phyloP scores from a whole-genome alignment of 2,329 filamentous ascomycete species.

The Penicillium sp. region DNA sequence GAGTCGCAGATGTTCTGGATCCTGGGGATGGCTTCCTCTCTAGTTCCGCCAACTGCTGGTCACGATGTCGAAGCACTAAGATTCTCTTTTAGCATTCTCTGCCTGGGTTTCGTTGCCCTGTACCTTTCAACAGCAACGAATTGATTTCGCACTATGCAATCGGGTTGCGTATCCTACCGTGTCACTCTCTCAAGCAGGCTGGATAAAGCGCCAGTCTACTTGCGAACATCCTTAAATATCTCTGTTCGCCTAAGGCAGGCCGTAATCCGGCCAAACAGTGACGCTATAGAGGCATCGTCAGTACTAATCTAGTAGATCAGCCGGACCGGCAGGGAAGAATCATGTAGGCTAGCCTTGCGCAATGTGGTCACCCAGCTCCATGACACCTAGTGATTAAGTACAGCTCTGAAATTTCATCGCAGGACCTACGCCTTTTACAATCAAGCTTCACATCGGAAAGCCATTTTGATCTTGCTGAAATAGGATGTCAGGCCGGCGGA shows the following conservation, averaged over 20 bases:
- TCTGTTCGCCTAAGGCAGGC: background rate
- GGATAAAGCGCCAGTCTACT: background rate
- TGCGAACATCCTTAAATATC: background rate
- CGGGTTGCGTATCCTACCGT: background rate
- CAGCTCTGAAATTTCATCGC: background rate
- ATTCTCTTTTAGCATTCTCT: background rate
- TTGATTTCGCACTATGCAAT: background rate
- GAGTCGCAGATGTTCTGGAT: background rate
- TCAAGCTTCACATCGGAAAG: background rate
- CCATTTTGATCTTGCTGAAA: background rate
- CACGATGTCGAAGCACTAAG: constrained; percentile 1
- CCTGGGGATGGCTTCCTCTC: background rate
- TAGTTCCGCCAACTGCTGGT: background rate
- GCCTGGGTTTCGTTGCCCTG: background rate
- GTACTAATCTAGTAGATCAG: background rate
- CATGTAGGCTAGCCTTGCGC: background rate
- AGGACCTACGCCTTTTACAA: background rate
- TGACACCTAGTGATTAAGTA: background rate
- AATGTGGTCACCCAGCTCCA: background rate
- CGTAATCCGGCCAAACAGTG: background rate
- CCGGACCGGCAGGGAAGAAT: background rate
- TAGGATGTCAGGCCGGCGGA: background rate
- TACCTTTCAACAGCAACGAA: background rate
- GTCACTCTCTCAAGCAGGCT: constrained; percentile 1
- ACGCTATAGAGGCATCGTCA: background rate